Base-by-base conservation (phyloP, 768 basidiomycete species). In the Suillus plorans region DNA sequence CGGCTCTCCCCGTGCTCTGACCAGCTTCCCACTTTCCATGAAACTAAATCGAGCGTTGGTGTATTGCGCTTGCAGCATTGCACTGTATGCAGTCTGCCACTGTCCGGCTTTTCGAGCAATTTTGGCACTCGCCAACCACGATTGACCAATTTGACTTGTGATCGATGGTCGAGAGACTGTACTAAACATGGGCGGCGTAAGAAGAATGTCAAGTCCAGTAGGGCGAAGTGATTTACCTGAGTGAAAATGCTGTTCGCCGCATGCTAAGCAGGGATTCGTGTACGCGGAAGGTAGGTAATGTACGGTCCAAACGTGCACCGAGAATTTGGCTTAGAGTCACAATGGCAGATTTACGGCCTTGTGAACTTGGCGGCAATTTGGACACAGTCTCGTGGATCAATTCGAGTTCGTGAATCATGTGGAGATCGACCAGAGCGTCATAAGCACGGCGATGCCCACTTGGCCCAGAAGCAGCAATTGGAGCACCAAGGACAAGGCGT, bases 21-120 rank as follows among this genome's bases (percentile, higher is more conserved):
- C 79, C 5, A 99, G 85, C 74, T 94, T 98, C 1, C 94, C 92
- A 71, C 89, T 94, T 73, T 99, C 92, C 59, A 98, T 82, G 77
- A 96, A 97, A 20, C 89, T 86, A 72, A 90, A 95, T 0, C 84
- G 84, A 0, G 88, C 84, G 25, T 86, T 82, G 67, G 81, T 82
- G 70, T 93, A 89, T 63, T 89, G 85, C 0, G 95, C 94, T 77
- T 99, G 97, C 0, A 99, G 83, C 67, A 92, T 87, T 7, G 97
- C 95, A 71, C 93, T 97, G 74, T 99, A 99, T 2, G 97, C 95
- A 0, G 97, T 98, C 78, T 98, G 97, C 82, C 87, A 89, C 73
- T 99, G 95, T 0, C 94, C 91, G 4, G 95, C 92, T 73, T 98
- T 99, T 41, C 97, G 82, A 41, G 97, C 97, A 63, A 95, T 95